A percentile compares a stretch with the other conserved stretches of the same genome.
These are phyloP conservation scores for Liriodendron chinense DNA, from an alignment of 164 flowering plant genomes.

Conservation along the genomic window DNA sequence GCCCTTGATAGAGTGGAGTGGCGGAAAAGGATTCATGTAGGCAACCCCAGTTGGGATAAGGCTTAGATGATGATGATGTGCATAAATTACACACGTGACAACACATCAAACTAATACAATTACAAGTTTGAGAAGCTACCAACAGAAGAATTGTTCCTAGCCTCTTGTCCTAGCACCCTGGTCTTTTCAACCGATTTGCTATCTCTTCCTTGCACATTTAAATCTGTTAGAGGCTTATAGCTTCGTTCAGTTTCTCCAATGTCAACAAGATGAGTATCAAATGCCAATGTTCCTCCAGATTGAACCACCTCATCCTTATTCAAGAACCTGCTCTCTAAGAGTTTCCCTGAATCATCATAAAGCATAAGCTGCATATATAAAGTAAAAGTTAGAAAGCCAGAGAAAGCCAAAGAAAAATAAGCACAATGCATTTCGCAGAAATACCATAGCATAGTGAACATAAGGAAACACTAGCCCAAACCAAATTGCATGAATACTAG, in stretches of 20 bases:
- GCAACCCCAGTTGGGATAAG: no score
- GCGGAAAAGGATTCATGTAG: no score
- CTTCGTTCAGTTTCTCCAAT: constrained; percentile 54
- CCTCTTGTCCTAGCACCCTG: constrained; percentile 14
- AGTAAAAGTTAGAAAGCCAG: neutral
- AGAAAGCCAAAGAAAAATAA: neutral
- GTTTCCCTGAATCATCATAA: constrained; percentile 61
- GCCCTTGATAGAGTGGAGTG: no score
- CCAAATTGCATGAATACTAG: neutral
- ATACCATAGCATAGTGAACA: neutral
- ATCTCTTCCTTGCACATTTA: constrained; percentile 22
- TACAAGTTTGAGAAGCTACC: constrained; percentile 18
- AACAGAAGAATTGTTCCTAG: constrained; percentile 17
- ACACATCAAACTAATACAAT: neutral
- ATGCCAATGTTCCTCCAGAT: constrained; percentile 57
- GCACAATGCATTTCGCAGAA: neutral
- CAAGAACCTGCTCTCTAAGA: constrained; percentile 55
- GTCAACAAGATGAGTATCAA: constrained; percentile 59
- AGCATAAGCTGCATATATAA: constrained; percentile 49
- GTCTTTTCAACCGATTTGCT: constrained; percentile 15
- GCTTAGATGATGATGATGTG: no score
- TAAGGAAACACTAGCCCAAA: neutral
- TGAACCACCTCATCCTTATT: constrained; percentile 56
- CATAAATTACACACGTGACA: no score
- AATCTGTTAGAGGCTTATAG: constrained; percentile 21